Percentiles rank a stretch among this genome's conserved stretches.
phyloP scores from a whole-genome alignment of 768 basidiomycete species.

The Candolleomyces eurysporus region DNA sequence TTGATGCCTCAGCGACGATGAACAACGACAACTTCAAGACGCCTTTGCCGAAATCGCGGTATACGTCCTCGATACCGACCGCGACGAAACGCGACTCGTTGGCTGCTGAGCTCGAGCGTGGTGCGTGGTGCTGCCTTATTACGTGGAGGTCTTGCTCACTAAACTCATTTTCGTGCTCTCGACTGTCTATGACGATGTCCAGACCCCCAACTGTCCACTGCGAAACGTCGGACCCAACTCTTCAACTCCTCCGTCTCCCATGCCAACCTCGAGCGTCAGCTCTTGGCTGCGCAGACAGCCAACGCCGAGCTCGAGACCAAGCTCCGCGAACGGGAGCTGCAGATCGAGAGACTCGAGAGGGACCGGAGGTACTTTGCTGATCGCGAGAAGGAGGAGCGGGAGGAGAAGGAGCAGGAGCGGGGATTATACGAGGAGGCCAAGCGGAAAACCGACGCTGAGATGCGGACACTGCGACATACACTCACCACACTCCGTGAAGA shows the following conservation, averaged over 20 bases:
- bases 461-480: conserved; percentile 48
- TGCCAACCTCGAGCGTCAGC: conserved; percentile 65
- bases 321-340: conserved; percentile 60
- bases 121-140: conserved; percentile 25
- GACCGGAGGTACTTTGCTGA: conserved; percentile 71
- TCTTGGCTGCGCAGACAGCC: conserved; percentile 57
- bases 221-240: conserved; percentile 64
- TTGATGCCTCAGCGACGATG: conserved; percentile 9
- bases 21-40: conserved; percentile 22
- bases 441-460: conserved; percentile 49
- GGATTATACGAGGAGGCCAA: conserved; percentile 39
- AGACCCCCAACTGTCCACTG: conserved; percentile 66
- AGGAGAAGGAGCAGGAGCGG: conserved; percentile 62
- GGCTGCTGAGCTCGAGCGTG: conserved; percentile 66
- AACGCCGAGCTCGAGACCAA: conserved; percentile 67
- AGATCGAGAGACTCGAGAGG: conserved; percentile 64
- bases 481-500: conserved; percentile 54
- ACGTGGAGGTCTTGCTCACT: too few relatives aligned
- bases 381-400: conserved; percentile 63
- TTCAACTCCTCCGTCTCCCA: conserved; percentile 62
- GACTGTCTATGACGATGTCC: background rate
- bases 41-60: conserved; percentile 16
- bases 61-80: conserved; percentile 25
- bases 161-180: too few relatives aligned
- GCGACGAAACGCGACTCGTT: conserved; percentile 61